Evolutionary conservation across 768 basidiomycete species (phyloP), one percentile per base, ranked within the genome.

Genomic region (Inosperma sp.): DNA sequence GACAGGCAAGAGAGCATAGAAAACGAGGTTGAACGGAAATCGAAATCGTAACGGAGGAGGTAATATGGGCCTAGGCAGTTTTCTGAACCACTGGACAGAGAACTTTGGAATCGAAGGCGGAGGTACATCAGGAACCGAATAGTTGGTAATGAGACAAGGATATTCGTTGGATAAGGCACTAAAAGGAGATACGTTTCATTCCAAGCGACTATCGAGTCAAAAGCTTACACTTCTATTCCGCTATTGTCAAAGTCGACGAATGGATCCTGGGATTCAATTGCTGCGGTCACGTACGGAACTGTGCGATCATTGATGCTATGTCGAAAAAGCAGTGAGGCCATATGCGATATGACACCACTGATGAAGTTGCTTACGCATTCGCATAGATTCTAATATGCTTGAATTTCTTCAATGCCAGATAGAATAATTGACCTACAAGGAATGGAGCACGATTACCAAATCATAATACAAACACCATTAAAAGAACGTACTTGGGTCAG

Each of bases 211-310:
- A 29, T n/a, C 29, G 26, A 16, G 7, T 45, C 48, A 37, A 37
- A 31, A 2, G 62, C 79, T 17, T 65, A 86, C 84, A 91, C 64
- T 58, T 82, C 64, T 17, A 92, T 68, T 2, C 85, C 87, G 51
- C 74, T 84, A 1, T 63, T 68, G 17, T 71, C 66, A 54, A 79
- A 69, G 12, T 79, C 74, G 10, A 71, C 68, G 62, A 91, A 92
- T 0, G 80, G 75, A 64, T 94, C 86, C 53, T 76, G 66, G 0
- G 70, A 65, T 52, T 88, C 85, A 26, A 92, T 84, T 7, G 82
- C 81, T 6, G 87, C 80, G 1, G 88, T 91, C 13, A 86, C 69
- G 60, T 87, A 94, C 1, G 93, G 88, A 2, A 95, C 92, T 1
- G 91, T 91, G 3, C 70, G 50, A 58, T 94, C 92, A 58, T 85